These are phyloP conservation scores for Rhamnella rubrinervis DNA, from an alignment of 331 rosid genomes.

Conservation along the genomic window DNA sequence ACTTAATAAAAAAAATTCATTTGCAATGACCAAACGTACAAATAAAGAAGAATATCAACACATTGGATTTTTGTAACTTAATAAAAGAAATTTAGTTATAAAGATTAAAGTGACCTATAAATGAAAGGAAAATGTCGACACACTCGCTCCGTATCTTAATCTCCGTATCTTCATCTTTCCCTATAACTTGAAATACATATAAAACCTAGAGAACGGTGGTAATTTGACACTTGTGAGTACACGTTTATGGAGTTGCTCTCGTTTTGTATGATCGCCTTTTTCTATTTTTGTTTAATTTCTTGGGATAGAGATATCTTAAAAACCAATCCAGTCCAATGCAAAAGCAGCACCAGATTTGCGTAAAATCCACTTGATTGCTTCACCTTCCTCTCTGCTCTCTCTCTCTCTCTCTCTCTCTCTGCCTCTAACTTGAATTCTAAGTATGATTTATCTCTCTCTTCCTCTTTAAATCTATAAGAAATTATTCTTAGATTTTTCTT, in stretches of 20 bases:
- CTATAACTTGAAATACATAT: too few relatives aligned
- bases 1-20: too few relatives aligned
- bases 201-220: too few relatives aligned
- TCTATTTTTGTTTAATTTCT: constrained; percentile 14
- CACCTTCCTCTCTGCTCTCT: constrained; percentile 48
- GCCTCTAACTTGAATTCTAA: constrained; percentile 68
- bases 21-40: too few relatives aligned
- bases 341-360: constrained; percentile 77
- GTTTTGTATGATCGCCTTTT: constrained; percentile 3
- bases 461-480: constrained; percentile 48
- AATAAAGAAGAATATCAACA: too few relatives aligned
- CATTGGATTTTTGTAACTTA: too few relatives aligned
- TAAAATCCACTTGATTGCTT: constrained; percentile 95
- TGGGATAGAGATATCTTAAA: constrained; percentile 59
- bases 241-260: constrained; percentile 21
- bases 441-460: constrained; percentile 51
- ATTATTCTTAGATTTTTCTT: constrained; percentile 34
- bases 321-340: constrained; percentile 69
- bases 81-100: too few relatives aligned
- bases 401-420: constrained; percentile 22
- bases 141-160: too few relatives aligned
- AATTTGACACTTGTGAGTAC: not conserved
- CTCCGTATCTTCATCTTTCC: too few relatives aligned
- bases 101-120: too few relatives aligned
- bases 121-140: too few relatives aligned